These are phyloP conservation scores for Hibiscus tridactylites DNA, from an alignment of 345 rosid species.

Conservation along the genomic window DNA sequence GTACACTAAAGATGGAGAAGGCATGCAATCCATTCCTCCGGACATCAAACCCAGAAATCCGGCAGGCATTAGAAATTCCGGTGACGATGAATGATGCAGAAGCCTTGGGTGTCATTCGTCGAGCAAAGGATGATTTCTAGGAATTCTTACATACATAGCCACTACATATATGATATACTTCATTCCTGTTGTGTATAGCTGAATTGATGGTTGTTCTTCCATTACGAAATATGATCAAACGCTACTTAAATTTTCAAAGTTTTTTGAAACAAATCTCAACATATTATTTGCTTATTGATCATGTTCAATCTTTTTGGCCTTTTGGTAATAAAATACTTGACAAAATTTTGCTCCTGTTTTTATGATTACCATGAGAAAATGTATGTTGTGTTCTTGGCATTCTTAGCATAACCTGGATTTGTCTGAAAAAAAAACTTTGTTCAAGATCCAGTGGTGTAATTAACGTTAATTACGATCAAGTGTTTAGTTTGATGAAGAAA, in stretches of 20 bases:
- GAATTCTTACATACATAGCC: neutral
- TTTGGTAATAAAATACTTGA: neutral
- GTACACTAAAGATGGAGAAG: slow-evolving; percentile 68
- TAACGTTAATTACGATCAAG: neutral
- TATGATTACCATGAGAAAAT: neutral
- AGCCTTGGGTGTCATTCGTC: slow-evolving; percentile 56
- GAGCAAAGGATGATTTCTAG: slow-evolving; percentile 71
- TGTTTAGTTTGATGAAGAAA: neutral
- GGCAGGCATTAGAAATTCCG: slow-evolving; percentile 50
- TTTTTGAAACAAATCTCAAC: neutral
- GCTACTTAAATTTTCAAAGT: neutral
- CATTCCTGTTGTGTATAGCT: slow-evolving; percentile 33
- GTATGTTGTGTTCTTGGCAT: neutral
- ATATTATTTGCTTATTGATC: neutral
- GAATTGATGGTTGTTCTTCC: slow-evolving; percentile 12
- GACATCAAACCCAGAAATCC: slow-evolving; percentile 55
- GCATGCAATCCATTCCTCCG: slow-evolving; percentile 92
- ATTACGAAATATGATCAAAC: slow-evolving; percentile 8
- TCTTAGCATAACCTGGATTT: neutral
- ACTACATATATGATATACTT: neutral
- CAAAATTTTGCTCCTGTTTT: neutral
- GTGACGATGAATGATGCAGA: slow-evolving; percentile 55
- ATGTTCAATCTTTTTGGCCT: neutral
- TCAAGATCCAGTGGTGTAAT: neutral
- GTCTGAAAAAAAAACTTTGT: neutral